Evolutionary conservation across 768 basidiomycete species (phyloP), one percentile per base, ranked within the genome.

Genomic region (Peribolospora kevripleyi): DNA sequence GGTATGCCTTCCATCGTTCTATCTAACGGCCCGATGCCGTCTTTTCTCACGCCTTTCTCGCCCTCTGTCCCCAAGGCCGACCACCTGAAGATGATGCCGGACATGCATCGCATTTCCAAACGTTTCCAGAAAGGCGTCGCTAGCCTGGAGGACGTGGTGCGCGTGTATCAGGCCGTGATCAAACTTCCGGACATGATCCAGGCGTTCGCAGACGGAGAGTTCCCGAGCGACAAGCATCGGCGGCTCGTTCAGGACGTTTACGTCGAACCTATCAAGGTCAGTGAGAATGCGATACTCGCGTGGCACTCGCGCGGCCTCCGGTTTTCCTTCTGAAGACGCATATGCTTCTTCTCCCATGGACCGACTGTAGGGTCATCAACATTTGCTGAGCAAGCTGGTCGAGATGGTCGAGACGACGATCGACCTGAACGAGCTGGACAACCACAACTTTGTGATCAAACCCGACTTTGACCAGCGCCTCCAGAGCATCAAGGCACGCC

Each of bases 401-500:
- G 84, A 88, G 58, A 90, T 97, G 84, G 90, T 97, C 3, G 87
- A 97, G 65, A 79, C 84, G 58, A 97, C 93, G 0, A 76, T 98
- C 47, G 93, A 98, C 63, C 76, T 95, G 13, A 77, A 79, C 25
- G 78, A 90, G 55, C 74, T 93, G 5, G 60, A 62, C 11, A 60
- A 65, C 10, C 86, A 95, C 67, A 82, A 81, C 61, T 87, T 81
- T 63, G 80, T 87, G 13, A 88, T 98, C 63, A 86, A 84, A 63
- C 80, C 91, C 0, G 84, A 87, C 54, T 91, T 91, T 60, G 86
- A 97, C 63, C 74, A 75, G 5, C 71, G 73, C 13, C 73, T 97
- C 13, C 76, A 80, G 56, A 73, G 73, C 40, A 70, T 90, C 39
- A 77, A 81, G 3, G 72, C 74, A 9, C 74, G 78, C 61, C 70